Evolutionary conservation across 2,329 filamentous ascomycete species (phyloP), one percentile per base, ranked within the genome.

Genomic region (Dryadomyces sulphureus): DNA sequence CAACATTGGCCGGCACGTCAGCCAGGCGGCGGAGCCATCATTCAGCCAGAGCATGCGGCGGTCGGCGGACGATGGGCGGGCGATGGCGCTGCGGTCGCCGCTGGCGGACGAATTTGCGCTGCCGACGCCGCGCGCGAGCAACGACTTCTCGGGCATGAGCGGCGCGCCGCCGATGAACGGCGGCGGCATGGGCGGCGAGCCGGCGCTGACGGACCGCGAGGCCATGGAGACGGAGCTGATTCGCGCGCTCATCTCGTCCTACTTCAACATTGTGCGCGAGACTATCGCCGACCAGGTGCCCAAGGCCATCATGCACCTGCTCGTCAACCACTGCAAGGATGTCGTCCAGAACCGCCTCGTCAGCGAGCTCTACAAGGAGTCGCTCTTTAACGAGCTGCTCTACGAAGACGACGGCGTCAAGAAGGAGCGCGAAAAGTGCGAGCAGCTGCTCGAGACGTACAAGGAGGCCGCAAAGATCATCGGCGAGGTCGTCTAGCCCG

Each of bases 241-340:
- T 61, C 84, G 90, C 41, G 85, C 89, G 41, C 77, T 98, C 47
- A 98, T 98, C 62, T 94, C 86, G 27, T 95, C 89, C 1, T 98
- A 98, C 70, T 98, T 98, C 72, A 94, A 94, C 63, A 98, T 98
- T 58, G 92, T 98, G 41, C 85, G 92, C 52, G 92, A 98, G 65
- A 90, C 87, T n/a, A 94, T 95, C 56, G 90, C 90, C 39, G 92
- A 98, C 61, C 90, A 96, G 66, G 92, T 98, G 11, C 92, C 92
- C 54, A 98, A 98, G 68, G 92, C 92, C 5, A 84, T 98, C 55
- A 98, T 98, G 92, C 92, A 98, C 62, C 77, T 98, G 41, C 76
- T 98, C 30, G 92, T 98, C 60, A 98, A 98, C 65, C 86, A 95
- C 69, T 94, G 86, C 67, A 95, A 96, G 64, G 92, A 98, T 54